Evolutionary conservation across 2,329 filamentous ascomycete genomes (phyloP).

Genomic region (Epichloe typhina): DNA sequence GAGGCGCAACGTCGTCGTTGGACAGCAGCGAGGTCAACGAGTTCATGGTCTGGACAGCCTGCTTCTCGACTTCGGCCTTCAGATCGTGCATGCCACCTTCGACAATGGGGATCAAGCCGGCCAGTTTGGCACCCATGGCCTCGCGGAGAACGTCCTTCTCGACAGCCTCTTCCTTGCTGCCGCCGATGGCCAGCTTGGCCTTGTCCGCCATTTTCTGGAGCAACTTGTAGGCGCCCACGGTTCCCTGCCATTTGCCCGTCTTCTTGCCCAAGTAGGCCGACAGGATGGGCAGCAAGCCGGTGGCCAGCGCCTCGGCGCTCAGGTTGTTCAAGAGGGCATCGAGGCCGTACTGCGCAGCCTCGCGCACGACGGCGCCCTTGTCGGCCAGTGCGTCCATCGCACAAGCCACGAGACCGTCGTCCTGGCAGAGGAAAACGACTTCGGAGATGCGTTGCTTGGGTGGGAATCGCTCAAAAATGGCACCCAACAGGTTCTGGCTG

Average conservation of each 20-base stretch:
- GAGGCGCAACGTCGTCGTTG: slow-evolving; percentile 91
- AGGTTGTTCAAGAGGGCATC: slow-evolving; percentile 76
- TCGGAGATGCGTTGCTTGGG: slow-evolving; percentile 65
- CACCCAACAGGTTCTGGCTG: slow-evolving; percentile 87
- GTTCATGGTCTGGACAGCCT: slow-evolving; percentile 84
- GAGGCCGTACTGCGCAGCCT: slow-evolving; percentile 86
- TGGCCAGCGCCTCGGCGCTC: slow-evolving; percentile 68
- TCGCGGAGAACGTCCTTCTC: slow-evolving; percentile 85
- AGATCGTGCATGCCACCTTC: slow-evolving; percentile 94
- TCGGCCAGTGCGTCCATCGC: slow-evolving; percentile 80
- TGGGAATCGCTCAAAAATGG: slow-evolving; percentile 83
- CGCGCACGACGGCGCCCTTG: slow-evolving; percentile 77
- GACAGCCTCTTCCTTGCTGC: slow-evolving; percentile 66
- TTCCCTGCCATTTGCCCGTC: slow-evolving; percentile 94
- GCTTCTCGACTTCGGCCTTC: slow-evolving; percentile 78
- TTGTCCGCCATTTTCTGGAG: slow-evolving; percentile 87
- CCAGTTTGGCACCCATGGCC: slow-evolving; percentile 77
- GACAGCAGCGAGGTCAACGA: slow-evolving; percentile 79
- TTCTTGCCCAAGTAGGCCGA: slow-evolving; percentile 64
- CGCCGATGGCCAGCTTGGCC: slow-evolving; percentile 70
- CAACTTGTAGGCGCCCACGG: slow-evolving; percentile 71
- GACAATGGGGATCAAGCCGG: slow-evolving; percentile 77
- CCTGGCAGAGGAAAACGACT: slow-evolving; percentile 68
- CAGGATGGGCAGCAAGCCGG: slow-evolving; percentile 67
- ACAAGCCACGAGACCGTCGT: slow-evolving; percentile 56